Evolutionary conservation across 306 rosid genomes (phyloP).

Genomic region (Delonix regia): DNA sequence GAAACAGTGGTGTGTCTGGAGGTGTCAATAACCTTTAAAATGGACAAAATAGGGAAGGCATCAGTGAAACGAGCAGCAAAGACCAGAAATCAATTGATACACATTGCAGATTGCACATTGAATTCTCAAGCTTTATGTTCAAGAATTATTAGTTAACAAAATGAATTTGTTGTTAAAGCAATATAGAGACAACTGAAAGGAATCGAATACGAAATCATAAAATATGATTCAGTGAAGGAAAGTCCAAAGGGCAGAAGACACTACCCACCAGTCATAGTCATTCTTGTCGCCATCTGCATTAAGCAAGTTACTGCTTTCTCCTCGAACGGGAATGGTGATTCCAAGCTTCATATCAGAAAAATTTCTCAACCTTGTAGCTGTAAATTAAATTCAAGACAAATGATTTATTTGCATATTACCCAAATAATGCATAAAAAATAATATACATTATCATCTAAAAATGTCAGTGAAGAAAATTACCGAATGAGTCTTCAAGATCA

Average conservation of each 20-base stretch:
- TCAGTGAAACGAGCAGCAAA: conserved; percentile 35
- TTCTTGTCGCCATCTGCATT: conserved; percentile 72
- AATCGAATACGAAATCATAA: conserved; percentile 17
- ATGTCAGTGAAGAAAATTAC: conserved; percentile 51
- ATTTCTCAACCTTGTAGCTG: conserved; percentile 72
- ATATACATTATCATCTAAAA: background rate
- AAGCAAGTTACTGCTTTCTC: conserved; percentile 74
- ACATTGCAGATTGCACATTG: background rate
- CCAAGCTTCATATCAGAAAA: conserved; percentile 72
- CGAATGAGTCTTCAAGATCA: conserved; percentile 74
- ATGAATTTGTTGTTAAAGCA: background rate
- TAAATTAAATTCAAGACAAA: conserved; percentile 37
- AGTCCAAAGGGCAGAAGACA: conserved; percentile 16
- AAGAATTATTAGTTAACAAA: conserved; percentile 19
- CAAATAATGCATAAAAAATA: conserved; percentile 22
- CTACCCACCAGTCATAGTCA: conserved; percentile 80
- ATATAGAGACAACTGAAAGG: conserved; percentile 4
- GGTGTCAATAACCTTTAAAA: conserved; percentile 83
- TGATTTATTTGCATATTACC: conserved; percentile 35
- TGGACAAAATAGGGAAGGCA: conserved; percentile 20
- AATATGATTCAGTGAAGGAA: conserved; percentile 9
- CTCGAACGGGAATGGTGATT: conserved; percentile 65
- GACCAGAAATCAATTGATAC: conserved; percentile 18
- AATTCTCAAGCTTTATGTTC: conserved; percentile 21
- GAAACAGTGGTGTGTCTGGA: conserved; percentile 87